These are phyloP conservation scores for Fusarium buxicola DNA, from an alignment of 2,329 filamentous ascomycete genomes.

Conservation along the genomic window DNA sequence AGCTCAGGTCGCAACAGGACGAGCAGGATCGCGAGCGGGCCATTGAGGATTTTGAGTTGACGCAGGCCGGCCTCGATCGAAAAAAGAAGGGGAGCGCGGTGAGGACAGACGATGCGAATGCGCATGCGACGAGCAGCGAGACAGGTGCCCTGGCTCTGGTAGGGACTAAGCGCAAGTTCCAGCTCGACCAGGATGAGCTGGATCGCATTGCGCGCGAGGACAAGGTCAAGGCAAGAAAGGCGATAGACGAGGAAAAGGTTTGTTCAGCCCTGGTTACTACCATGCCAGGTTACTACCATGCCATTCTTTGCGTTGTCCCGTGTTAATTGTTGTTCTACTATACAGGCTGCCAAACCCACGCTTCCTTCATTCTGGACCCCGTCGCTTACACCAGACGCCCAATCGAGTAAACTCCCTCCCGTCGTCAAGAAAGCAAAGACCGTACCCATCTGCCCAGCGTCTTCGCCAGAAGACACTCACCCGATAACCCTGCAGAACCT, in stretches of 20 bases:
- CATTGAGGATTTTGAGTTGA: slow-evolving; percentile 84
- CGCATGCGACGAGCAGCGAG: slow-evolving; percentile 7
- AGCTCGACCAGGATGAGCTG: slow-evolving; percentile 80
- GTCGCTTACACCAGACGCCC: slow-evolving; percentile 74
- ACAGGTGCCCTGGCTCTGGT: slow-evolving; percentile 21
- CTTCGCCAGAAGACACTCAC: slow-evolving; percentile 74
- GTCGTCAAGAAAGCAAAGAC: slow-evolving; percentile 72
- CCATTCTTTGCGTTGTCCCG: slow-evolving; percentile 4
- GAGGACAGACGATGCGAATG: slow-evolving; percentile 47
- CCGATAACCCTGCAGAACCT: slow-evolving; percentile 82
- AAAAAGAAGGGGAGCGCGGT: slow-evolving; percentile 54
- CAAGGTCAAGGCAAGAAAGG: slow-evolving; percentile 74
- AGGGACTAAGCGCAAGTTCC: slow-evolving; percentile 76
- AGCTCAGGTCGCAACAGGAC: slow-evolving; percentile 69
- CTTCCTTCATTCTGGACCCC: slow-evolving; percentile 95
- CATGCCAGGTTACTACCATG: neutral
- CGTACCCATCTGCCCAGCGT: slow-evolving; percentile 81
- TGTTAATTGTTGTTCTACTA: slow-evolving; percentile 18
- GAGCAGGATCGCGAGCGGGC: slow-evolving; percentile 78
- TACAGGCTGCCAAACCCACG: slow-evolving; percentile 70
- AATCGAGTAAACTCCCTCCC: slow-evolving; percentile 62
- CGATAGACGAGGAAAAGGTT: slow-evolving; percentile 79
- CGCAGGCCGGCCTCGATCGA: slow-evolving; percentile 75
- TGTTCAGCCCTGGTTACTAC: slow-evolving; percentile 9
- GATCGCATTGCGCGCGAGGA: slow-evolving; percentile 76